Evolutionary conservation across 257 asterid genomes (phyloP), one percentile per base, ranked within the genome.

Genomic region (Penstemon davidsonii): DNA sequence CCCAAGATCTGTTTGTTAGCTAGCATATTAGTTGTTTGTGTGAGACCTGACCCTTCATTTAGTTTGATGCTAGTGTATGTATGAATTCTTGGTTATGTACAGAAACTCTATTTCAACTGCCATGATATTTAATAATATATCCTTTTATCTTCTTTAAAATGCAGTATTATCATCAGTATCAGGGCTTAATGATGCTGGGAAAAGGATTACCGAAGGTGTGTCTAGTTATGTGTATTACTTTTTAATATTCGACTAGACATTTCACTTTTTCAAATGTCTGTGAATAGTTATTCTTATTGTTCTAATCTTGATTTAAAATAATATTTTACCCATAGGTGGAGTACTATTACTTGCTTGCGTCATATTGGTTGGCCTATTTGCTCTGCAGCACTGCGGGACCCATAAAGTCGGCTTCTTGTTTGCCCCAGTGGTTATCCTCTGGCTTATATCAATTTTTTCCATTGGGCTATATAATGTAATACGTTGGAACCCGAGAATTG

Each of bases 361-460:
- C 49, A 74, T 85, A 71, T 69, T 85, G 33, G 68, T 85, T 4
- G 64, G 39, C 5, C 85, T 89, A 3, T 87, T 89, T 61, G 75
- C 81, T 1, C 87, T 86, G 68, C 92, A 86, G 78, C 92, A 77
- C 72, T 69, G 55, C 67, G 92, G 92, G 51, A 86, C 92, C 56
- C 82, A 78, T 66, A 86, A 68, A 81, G 89, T 86, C 50, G 85
- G 87, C 11, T 79, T 81, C 76, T 60, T 84, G 60, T 83, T 86
- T 74, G 88, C 89, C 25, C 92, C 92, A 19, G 70, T 81, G 4
- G 87, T 86, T 65, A 55, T 82, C 56, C 76, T 84, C 64, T 86
- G 92, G 92, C 78, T 86, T 71, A 57, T 84, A 52, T 71, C 83
- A 4, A 86, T 81, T 62, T 77, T 77, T 74, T 58, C 69, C 79